Evolutionary conservation across 768 basidiomycete genomes (phyloP), one percentile per base, ranked within the genome.

Genomic region (Asterophora lycoperdoides): DNA sequence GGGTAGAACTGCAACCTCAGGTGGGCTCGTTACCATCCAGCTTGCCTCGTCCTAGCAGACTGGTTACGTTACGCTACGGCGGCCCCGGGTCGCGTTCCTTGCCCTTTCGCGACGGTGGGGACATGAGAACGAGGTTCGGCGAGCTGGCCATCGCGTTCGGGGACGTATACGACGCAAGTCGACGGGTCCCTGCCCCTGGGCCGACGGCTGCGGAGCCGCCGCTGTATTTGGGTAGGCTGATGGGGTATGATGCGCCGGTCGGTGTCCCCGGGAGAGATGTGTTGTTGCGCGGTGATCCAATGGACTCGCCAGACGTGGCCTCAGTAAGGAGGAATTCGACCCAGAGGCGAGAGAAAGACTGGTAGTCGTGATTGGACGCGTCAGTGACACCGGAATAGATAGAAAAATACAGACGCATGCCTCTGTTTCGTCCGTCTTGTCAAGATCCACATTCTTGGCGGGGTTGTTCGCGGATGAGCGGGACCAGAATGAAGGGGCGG

Each of bases 281-380:
- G 13, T 55, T 55, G 33, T 55, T 55, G n/a, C 54, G 51, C 11
- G 35, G 26, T 1, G 47, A 26, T 23, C 48, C 51, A 8, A 63
- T 57, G 2, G 67, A 58, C 41, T 72, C 68, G 13, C 76, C 76
- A 5, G 73, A 56, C 1, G 78, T 74, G 0, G 93, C 86, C 71
- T 99, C 95, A 18, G 93, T 95, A 54, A 99, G 83, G 3, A 99
- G 78, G 64, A 95, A 99, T 66, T 99, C 96, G 40, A 99, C 95
- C 86, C 93, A 99, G 9, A 97, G 79, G 40, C 93, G 89, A 33
- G 92, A 94, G 71, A 99, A 99, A 0, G 93, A 95, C 94, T 98
- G 56, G 10, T 51, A 34, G n/a, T 28, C 23, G 41, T n/a, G 17
- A 36, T 28, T n/a, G n/a, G n/a, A n/a, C n/a, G n/a, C 3, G 18